Conservation (phyloP, 148 eudicot species). For the Vaccinium macrocarpon region DNA sequence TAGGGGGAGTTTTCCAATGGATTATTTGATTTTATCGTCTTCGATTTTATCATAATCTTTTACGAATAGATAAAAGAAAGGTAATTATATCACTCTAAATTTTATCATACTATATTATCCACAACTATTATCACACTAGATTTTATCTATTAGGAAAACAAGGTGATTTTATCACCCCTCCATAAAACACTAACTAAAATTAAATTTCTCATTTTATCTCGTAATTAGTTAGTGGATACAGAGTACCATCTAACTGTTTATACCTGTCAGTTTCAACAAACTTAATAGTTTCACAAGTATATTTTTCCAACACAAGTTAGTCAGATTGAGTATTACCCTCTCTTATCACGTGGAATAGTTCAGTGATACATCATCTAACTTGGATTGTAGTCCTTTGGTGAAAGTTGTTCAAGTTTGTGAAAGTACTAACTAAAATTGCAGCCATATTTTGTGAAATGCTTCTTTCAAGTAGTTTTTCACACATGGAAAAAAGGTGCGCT, state of each 20-base stretch:
- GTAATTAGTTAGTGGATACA: neutral
- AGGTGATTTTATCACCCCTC: too few species aligned
- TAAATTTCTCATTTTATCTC: too few species aligned
- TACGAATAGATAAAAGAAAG: too few species aligned
- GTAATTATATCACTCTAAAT: too few species aligned
- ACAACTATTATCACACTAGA: too few species aligned
- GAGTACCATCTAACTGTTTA: neutral
- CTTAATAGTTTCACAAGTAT: neutral
- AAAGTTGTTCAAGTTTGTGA: neutral
- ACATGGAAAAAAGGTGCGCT: neutral
- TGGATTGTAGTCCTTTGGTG: neutral
- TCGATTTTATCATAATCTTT: too few species aligned
- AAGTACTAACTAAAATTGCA: neutral
- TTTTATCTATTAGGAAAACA: too few species aligned
- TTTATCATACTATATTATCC: too few species aligned
- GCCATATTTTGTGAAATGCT: neutral
- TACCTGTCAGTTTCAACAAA: neutral
- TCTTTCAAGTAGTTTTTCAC: neutral
- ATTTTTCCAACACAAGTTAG: neutral
- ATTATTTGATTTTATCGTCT: too few species aligned
- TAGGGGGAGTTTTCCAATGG: too few species aligned
- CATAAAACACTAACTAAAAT: too few species aligned
- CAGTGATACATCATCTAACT: neutral
- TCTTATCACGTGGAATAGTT: neutral
- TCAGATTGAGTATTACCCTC: neutral